Conservation (phyloP, 306 rosid genomes). For the Rosa multiflora region DNA sequence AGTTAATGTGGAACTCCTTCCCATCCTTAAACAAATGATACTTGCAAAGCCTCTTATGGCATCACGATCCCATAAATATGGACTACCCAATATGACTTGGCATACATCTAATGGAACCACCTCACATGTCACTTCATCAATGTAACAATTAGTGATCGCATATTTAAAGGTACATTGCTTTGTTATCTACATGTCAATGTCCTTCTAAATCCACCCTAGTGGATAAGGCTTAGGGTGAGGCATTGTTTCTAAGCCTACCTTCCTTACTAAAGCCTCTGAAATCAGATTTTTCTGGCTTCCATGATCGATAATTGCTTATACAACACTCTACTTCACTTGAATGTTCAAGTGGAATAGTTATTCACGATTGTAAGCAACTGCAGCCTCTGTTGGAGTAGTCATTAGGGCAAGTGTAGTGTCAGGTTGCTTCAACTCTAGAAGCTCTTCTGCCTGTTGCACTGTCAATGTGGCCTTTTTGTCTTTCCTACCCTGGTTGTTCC, state of each 20-base stretch:
- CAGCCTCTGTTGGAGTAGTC: neutral
- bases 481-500: neutral
- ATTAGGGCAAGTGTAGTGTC: neutral
- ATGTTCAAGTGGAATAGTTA: no score
- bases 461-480: neutral
- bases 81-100: neutral
- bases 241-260: neutral
- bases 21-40: no score
- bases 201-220: neutral
- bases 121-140: neutral
- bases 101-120: neutral
- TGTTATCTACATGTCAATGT: neutral
- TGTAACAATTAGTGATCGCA: no score
- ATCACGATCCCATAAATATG: neutral
- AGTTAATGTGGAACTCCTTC: no score
- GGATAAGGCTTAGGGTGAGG: neutral
- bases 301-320: neutral
- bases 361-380: neutral
- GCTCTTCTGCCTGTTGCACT: neutral
- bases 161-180: constrained; percentile 9
- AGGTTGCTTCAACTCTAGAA: constrained; percentile 7
- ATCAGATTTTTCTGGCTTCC: neutral
- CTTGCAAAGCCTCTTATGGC: neutral
- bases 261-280: neutral
- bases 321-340: constrained; percentile 2